Percentiles rank a stretch among this genome's conserved stretches.
Evolutionary conservation across 768 basidiomycete genomes (phyloP).

Genomic region (Grammothele lineata): DNA sequence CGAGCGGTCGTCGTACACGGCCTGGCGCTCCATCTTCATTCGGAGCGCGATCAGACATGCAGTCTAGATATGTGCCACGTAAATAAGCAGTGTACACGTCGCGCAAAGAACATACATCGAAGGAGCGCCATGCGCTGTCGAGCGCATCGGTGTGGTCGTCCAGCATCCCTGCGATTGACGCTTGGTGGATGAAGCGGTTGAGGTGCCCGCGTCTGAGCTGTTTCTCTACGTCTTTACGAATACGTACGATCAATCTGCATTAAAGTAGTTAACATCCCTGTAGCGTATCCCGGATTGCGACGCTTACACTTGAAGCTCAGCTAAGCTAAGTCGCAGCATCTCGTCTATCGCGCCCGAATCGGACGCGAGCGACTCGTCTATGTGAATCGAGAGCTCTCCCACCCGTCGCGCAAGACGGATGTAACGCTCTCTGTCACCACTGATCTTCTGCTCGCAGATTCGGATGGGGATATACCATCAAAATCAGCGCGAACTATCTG

Average conservation of each 20-base stretch:
- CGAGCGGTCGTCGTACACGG: constrained; percentile 5
- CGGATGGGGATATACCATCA: too few species aligned
- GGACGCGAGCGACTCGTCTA: background rate
- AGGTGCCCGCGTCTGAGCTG: background rate
- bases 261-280: too few species aligned
- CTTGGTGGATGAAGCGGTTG: constrained; percentile 4
- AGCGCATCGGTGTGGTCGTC: constrained; percentile 4
- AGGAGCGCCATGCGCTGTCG: constrained; percentile 8
- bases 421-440: background rate
- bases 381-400: constrained; percentile 2
- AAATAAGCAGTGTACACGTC: background rate
- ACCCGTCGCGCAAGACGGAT: constrained; percentile 2
- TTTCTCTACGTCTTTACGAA: background rate
- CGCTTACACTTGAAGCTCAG: background rate
- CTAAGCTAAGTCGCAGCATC: background rate
- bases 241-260: background rate
- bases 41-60: constrained; percentile 7
- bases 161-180: constrained; percentile 1
- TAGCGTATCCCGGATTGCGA: too few species aligned
- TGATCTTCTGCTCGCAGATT: background rate
- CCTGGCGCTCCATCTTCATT: constrained; percentile 4
- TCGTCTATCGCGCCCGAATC: background rate
- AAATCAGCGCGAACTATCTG: too few species aligned
- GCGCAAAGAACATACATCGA: background rate
- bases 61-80: background rate